Base-by-base conservation (phyloP, 2,329 filamentous ascomycete species). In the Fusarium sp. region DNA sequence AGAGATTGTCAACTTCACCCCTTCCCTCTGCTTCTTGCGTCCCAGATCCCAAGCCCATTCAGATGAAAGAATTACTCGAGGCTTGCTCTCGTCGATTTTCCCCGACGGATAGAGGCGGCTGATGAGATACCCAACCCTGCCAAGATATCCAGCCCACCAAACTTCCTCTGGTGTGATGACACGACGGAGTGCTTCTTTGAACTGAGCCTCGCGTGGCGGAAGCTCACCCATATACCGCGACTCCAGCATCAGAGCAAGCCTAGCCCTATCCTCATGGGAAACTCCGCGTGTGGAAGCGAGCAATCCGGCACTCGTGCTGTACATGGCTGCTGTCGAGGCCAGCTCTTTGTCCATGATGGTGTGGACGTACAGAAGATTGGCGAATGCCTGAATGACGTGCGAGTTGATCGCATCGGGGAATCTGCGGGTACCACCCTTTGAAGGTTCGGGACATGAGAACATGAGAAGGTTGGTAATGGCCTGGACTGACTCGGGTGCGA, bases 101-200 rank as follows among this genome's bases (percentile, higher is more conserved):
- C 92, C 92, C 2, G 89, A 87, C 1, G 92, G 92, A 80, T 92
- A 92, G 10, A 93, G 83, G 13, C 83, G 84, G 0, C 87, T 89
- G 34, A 93, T 82, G 8, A 93, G 80, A 5, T 84, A 84, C 4
- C 89, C 91, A 1, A 93, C 85, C 16, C 87, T 85, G 1, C 92
- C 92, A 1, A 93, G 77, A 76, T 92, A 93, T 65, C 85, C 86
- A 63, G 88, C 87, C 92, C 91, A 93, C 91, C 92, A 94, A 11
- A 87, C 84, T 68, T 88, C 85, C 72, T 88, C 86, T 0, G 84
- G 80, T 0, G 88, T 88, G 4, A 92, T 80, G 5, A 93, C 83
- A 35, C 83, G 82, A 41, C 87, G 82, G 37, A 94, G 83, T 6
- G 87, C 85, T 2, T 82, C 79, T 32, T 89, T 88, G 75, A 92